These are phyloP conservation scores for Lipomyces kockii DNA, from an alignment of 805 yeast genomes.

Conservation along the genomic window DNA sequence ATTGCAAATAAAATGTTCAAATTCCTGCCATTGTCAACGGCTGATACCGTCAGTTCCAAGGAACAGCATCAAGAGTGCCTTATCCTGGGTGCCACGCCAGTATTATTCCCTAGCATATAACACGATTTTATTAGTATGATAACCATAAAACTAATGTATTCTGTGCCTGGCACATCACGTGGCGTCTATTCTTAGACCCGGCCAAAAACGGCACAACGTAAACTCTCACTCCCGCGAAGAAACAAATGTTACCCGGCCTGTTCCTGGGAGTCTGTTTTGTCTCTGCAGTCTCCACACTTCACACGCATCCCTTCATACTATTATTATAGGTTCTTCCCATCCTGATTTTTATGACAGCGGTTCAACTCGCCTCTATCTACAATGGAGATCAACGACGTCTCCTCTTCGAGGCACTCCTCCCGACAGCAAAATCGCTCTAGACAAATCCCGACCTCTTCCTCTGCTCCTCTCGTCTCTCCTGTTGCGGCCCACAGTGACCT, in stretches of 20 bases:
- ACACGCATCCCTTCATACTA: not conserved
- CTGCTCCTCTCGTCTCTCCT: constrained; percentile 26
- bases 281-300: not conserved
- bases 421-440: not conserved
- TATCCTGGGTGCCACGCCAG: too few relatives aligned
- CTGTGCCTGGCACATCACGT: not conserved
- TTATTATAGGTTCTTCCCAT: not conserved
- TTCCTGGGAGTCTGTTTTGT: not conserved
- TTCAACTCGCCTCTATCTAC: not conserved
- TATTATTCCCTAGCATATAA: too few relatives aligned
- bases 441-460: constrained; percentile 24
- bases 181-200: not conserved
- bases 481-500: constrained; percentile 4
- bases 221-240: not conserved
- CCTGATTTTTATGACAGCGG: not conserved
- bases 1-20: too few relatives aligned
- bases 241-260: not conserved
- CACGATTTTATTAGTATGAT: too few relatives aligned
- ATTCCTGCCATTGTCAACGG: too few relatives aligned
- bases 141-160: too few relatives aligned
- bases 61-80: too few relatives aligned
- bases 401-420: not conserved
- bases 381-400: not conserved
- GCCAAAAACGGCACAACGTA: not conserved
- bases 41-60: too few relatives aligned